These are phyloP conservation scores for Phialemonium atrogriseum DNA, from an alignment of 2,329 filamentous ascomycete species.

Conservation along the genomic window DNA sequence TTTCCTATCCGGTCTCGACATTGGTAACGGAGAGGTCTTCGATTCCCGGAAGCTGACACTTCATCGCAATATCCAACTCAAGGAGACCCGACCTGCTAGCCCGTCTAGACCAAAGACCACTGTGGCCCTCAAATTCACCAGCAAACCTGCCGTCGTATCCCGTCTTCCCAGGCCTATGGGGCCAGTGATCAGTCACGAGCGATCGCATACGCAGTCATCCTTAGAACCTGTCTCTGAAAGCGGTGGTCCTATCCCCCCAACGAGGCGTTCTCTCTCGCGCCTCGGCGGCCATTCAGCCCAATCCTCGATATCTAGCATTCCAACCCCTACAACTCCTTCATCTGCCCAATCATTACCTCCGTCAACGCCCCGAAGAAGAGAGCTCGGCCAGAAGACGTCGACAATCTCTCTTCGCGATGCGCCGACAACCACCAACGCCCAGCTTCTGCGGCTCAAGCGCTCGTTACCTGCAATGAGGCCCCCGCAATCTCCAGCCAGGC, in stretches of 20 bases:
- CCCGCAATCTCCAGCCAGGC: conserved; percentile 42
- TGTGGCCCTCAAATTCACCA: conserved; percentile 86
- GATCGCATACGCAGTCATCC: conserved; percentile 58
- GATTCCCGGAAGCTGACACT: conserved; percentile 72
- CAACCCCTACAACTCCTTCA: conserved; percentile 51
- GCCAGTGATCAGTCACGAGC: conserved; percentile 58
- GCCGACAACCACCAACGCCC: conserved; percentile 56
- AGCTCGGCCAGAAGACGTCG: conserved; percentile 48
- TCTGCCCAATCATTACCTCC: conserved; percentile 45
- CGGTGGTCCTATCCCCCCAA: conserved; percentile 58
- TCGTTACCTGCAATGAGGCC: conserved; percentile 53
- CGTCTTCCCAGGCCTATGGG: conserved; percentile 73
- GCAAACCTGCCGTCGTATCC: conserved; percentile 57
- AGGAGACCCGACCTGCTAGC: conserved; percentile 60
- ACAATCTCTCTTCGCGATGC: conserved; percentile 46
- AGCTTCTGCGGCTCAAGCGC: conserved; percentile 57
- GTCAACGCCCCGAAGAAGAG: conserved; percentile 52
- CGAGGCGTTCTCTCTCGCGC: conserved; percentile 57
- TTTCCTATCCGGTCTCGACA: conserved; percentile 77
- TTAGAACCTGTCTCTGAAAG: conserved; percentile 92
- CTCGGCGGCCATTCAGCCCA: conserved; percentile 57
- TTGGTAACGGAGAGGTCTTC: conserved; percentile 77
- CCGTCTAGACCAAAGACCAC: conserved; percentile 65
- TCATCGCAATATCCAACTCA: conserved; percentile 87
- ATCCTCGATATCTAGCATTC: conserved; percentile 57